These are phyloP conservation scores for Paxillus rubicundulus DNA, from an alignment of 768 basidiomycete species.

Conservation along the genomic window DNA sequence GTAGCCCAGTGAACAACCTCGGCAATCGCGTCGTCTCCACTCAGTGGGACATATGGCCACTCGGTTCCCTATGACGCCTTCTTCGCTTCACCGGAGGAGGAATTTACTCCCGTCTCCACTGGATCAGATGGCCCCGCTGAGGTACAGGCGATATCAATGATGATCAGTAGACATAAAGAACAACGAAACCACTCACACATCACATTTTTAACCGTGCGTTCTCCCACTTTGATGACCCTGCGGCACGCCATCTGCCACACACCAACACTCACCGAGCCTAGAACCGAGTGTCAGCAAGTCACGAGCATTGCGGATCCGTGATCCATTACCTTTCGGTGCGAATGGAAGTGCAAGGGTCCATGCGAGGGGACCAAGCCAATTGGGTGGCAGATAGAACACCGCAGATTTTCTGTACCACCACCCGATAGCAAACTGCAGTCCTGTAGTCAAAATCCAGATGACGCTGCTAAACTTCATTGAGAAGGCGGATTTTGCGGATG, in stretches of 20 bases:
- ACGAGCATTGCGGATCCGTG: neutral
- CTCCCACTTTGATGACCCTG: conserved; percentile 76
- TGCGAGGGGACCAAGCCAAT: conserved; percentile 85
- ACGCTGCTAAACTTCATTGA: conserved; percentile 66
- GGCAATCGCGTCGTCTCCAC: neutral
- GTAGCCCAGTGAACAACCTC: neutral
- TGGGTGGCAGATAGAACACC: conserved; percentile 88
- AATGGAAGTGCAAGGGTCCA: conserved; percentile 92
- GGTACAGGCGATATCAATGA: neutral
- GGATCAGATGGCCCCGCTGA: conserved; percentile 21
- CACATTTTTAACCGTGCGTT: conserved; percentile 68
- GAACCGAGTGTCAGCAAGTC: neutral
- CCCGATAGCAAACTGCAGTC: conserved; percentile 76
- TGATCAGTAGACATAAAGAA: conserved; percentile 3
- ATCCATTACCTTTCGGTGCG: conserved; percentile 68
- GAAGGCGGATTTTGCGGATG: conserved; percentile 59
- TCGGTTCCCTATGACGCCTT: conserved; percentile 18
- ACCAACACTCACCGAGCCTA: conserved; percentile 90
- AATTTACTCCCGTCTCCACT: conserved; percentile 8
- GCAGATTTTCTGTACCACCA: conserved; percentile 92
- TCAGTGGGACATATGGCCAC: too few relatives aligned
- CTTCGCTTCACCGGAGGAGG: conserved; percentile 6
- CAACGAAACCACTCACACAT: conserved; percentile 34
- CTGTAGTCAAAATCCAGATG: conserved; percentile 86
- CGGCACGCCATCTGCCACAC: conserved; percentile 96